Base-by-base conservation (phyloP, 2,329 filamentous ascomycete species). In the Paraconiothyrium sp. region DNA sequence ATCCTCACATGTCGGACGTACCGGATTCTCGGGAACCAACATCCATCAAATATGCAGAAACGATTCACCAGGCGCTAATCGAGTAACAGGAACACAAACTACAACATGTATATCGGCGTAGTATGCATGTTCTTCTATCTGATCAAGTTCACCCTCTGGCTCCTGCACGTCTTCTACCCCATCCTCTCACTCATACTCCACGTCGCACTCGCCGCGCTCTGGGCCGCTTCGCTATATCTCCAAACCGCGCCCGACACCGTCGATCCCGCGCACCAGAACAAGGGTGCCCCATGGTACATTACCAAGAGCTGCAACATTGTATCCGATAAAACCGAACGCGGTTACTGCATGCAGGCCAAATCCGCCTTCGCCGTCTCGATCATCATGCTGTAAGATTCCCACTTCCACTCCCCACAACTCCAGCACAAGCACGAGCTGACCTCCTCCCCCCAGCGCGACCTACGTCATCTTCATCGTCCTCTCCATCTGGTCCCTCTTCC, bases 41-140 rank as follows among this genome's bases (percentile, higher is more conserved):
- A 14, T 6, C 35, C 13, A 16, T 14, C 16, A 16, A 7, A 2
- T n/a, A 4, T 8, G n/a, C 13, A 41, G 8, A 4, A 8, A 41
- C n/a, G 1, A 7, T 7, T 41, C 16, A 35, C 20, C 46, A 49
- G 35, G 20, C 27, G 51, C 58, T 72, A 54, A 68, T 59, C 11
- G 11, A 20, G 9, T 13, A 34, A 47, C 72, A 94, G 91, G 59
- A 82, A 92, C 64, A 93, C 91, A 51, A 84, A 90, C 68, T 92
- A 87, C 80, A 93, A 94, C 72, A 87, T 93, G 68, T 89, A 90
- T 73, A 90, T 93, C 68, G 90, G 90, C 41, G 86, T 94, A 67
- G 82, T 93, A 57, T 89, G 88, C 60, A 89, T 92, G 76, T 94
- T 94, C 82, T 84, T 93, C 75, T 85, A 92, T 64, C 84, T 94